These are phyloP conservation scores for Erodium texanum DNA, from an alignment of 441 rosid species.

Conservation along the genomic window DNA sequence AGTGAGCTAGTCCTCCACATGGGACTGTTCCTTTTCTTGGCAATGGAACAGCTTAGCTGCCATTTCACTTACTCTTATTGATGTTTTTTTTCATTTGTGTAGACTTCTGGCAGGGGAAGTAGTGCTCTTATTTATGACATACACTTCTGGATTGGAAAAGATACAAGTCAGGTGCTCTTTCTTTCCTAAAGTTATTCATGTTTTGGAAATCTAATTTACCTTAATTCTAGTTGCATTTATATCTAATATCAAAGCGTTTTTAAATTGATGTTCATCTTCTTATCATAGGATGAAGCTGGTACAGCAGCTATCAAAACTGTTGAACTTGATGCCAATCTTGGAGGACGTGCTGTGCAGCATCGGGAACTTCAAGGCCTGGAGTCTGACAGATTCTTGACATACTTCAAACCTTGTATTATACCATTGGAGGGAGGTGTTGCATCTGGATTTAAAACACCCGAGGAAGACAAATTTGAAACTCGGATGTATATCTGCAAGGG, in stretches of 20 bases:
- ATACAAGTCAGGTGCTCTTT: slow-evolving; percentile 75
- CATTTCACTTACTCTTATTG: not conserved
- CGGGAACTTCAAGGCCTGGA: slow-evolving; percentile 95
- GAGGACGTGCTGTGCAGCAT: slow-evolving; percentile 98
- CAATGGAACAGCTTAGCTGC: not conserved
- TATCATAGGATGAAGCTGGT: slow-evolving; percentile 86
- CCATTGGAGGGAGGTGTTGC: slow-evolving; percentile 97
- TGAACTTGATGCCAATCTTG: slow-evolving; percentile 87
- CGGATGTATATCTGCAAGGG: slow-evolving; percentile 81
- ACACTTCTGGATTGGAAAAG: slow-evolving; percentile 99
- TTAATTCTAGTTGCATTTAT: not conserved
- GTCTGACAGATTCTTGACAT: slow-evolving; percentile 89
- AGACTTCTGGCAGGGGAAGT: slow-evolving; percentile 68
- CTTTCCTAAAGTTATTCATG: not conserved
- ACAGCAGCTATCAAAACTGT: slow-evolving; percentile 92
- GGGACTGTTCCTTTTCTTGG: not conserved
- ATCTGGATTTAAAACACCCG: slow-evolving; percentile 75
- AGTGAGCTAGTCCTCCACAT: not conserved
- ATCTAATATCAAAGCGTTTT: not conserved
- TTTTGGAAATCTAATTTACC: not conserved
- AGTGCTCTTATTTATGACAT: slow-evolving; percentile 81
- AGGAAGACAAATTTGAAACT: slow-evolving; percentile 80
- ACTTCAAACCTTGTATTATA: slow-evolving; percentile 90
- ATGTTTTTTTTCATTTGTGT: slow-evolving; percentile 19
- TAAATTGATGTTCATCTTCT: not conserved